Conservation (phyloP, 345 rosid genomes). For the Brassica napus region Da-Ae NC_063443.1:2896001-2896500, state of each 20-base stretch:
- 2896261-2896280: slow-evolving; percentile 72
- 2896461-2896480: slow-evolving; percentile 75
- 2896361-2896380: slow-evolving; percentile 70
- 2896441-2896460: slow-evolving; percentile 63
- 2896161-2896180: neutral
- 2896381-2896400: slow-evolving; percentile 10
- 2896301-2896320: slow-evolving; percentile 80
- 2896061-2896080: neutral
- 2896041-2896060: neutral
- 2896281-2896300: slow-evolving; percentile 88
- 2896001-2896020: neutral
- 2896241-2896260: slow-evolving; percentile 69
- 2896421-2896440: neutral
- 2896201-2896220: neutral
- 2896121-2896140: neutral
- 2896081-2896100: neutral
- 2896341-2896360: slow-evolving; percentile 65
- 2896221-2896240: neutral
- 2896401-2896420: slow-evolving; percentile 8
- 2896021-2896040: slow-evolving; percentile 17
- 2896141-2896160: slow-evolving; percentile 3
- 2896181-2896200: neutral
- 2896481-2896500: slow-evolving; percentile 74
- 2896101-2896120: neutral
- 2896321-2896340: slow-evolving; percentile 82